Evolutionary conservation across 164 flowering plant species (phyloP).

Genomic region (Taxillus chinensis): DNA sequence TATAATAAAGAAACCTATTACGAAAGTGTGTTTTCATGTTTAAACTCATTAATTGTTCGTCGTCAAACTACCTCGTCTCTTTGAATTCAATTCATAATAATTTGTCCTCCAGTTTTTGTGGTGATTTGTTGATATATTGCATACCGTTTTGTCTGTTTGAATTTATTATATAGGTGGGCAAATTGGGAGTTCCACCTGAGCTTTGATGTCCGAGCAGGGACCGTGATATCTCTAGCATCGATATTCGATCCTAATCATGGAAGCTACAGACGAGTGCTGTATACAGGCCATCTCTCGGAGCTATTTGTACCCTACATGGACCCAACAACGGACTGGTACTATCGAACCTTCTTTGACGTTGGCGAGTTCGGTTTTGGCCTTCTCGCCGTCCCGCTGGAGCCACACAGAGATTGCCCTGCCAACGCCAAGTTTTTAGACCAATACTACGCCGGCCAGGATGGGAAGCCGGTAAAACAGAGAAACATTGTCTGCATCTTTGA

Average conservation of each 20-base stretch:
- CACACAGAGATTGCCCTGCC: constrained; percentile 34
- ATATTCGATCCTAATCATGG: constrained; percentile 18
- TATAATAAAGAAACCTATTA: no score
- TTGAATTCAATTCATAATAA: no score
- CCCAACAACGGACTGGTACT: constrained; percentile 43
- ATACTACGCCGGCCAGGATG: constrained; percentile 26
- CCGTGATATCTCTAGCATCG: constrained; percentile 36
- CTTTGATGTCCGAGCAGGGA: constrained; percentile 39
- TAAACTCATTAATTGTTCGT: no score
- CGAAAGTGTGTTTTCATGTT: no score
- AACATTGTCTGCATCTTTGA: constrained; percentile 40
- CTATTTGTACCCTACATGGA: constrained; percentile 62
- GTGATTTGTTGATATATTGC: no score
- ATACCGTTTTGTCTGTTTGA: no score
- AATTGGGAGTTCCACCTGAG: constrained; percentile 48
- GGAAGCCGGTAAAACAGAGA: constrained; percentile 15
- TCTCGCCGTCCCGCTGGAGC: constrained; percentile 24
- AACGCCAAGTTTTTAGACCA: constrained; percentile 37
- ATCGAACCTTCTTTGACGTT: constrained; percentile 37
- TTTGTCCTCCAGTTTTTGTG: no score
- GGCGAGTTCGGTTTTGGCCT: constrained; percentile 53
- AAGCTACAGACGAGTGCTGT: constrained; percentile 28
- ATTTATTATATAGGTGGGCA: constrained; percentile 20
- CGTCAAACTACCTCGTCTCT: no score
- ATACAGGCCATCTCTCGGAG: constrained; percentile 48